Conservation (phyloP, 2,329 filamentous ascomycete genomes). For the Aspergillus sp. region DNA sequence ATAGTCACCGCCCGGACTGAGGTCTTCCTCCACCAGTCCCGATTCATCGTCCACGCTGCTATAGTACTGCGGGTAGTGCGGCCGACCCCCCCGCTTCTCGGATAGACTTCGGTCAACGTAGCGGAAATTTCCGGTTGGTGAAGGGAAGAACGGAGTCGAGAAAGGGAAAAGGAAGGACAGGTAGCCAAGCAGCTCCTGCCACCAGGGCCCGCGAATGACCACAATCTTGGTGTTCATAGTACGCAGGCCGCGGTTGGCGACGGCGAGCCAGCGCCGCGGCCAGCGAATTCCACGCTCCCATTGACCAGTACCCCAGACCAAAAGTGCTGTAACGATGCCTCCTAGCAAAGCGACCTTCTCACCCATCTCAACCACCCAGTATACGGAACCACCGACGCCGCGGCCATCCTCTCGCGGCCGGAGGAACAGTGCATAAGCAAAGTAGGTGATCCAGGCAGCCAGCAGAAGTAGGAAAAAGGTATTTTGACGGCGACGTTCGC, state of each 20-base stretch:
- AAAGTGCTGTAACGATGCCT: conserved; percentile 74
- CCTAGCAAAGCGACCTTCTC: conserved; percentile 91
- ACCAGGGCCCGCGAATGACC: conserved; percentile 74
- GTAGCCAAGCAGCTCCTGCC: conserved; percentile 67
- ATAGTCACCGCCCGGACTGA: conserved; percentile 82
- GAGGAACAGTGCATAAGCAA: conserved; percentile 85
- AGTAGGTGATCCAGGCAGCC: conserved; percentile 71
- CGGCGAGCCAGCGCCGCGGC: conserved; percentile 83
- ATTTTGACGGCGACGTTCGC: conserved; percentile 81
- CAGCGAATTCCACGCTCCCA: conserved; percentile 94
- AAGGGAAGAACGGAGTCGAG: conserved; percentile 57
- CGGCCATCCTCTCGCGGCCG: conserved; percentile 92
- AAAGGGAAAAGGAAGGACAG: conserved; percentile 72
- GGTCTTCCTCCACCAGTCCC: conserved; percentile 71
- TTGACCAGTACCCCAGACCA: conserved; percentile 92
- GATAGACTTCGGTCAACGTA: conserved; percentile 58
- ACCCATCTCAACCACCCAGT: conserved; percentile 87
- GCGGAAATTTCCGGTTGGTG: conserved; percentile 63
- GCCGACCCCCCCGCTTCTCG: conserved; percentile 33
- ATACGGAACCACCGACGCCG: conserved; percentile 85
- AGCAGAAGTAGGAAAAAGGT: conserved; percentile 84
- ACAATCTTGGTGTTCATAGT: conserved; percentile 96
- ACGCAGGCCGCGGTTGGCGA: conserved; percentile 82
- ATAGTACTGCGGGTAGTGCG: conserved; percentile 32
- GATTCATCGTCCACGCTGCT: conserved; percentile 60